Conservation (phyloP, 1,284 basidiomycete genomes). For the Schizopora paradoxa region DNA sequence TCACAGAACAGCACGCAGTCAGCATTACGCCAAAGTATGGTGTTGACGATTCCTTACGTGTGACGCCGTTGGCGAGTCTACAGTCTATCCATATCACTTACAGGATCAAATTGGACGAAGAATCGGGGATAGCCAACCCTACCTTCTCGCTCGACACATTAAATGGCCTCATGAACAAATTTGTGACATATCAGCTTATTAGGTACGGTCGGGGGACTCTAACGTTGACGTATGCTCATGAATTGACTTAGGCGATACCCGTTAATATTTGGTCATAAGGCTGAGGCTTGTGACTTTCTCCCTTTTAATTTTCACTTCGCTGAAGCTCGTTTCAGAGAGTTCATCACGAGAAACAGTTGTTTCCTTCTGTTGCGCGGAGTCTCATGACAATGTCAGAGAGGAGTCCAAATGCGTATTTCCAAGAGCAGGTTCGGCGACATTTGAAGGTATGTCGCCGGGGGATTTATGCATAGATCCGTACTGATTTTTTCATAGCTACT, state of each 20-base stretch:
- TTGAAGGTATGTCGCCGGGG: slow-evolving; percentile 40
- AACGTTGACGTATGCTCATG: slow-evolving; percentile 1
- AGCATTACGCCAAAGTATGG: slow-evolving; percentile 41
- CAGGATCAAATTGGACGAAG: slow-evolving; percentile 2
- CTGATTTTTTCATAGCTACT: slow-evolving; percentile 8
- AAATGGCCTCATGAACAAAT: slow-evolving; percentile 46
- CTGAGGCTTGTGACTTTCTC: slow-evolving; percentile 42
- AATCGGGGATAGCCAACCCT: slow-evolving; percentile 25
- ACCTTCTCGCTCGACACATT: slow-evolving; percentile 50
- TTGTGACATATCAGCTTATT: slow-evolving; percentile 53
- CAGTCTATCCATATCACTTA: slow-evolving; percentile 18
- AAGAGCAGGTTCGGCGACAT: slow-evolving; percentile 36
- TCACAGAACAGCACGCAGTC: slow-evolving; percentile 31
- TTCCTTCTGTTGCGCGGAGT: slow-evolving; percentile 46
- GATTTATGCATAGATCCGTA: neutral
- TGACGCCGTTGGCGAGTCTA: no score
- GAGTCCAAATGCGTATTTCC: slow-evolving; percentile 45
- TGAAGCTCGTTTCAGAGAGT: slow-evolving; percentile 44
- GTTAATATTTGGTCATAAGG: slow-evolving; percentile 64
- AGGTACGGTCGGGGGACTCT: slow-evolving; percentile 35
- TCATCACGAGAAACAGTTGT: slow-evolving; percentile 44
- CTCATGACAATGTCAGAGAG: slow-evolving; percentile 46
- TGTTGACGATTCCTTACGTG: slow-evolving; percentile 35
- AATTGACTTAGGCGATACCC: slow-evolving; percentile 55
- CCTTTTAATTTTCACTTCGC: no score